These are phyloP conservation scores for Candida railenensis DNA, from an alignment of 805 yeast species.

Conservation along the genomic window DNA sequence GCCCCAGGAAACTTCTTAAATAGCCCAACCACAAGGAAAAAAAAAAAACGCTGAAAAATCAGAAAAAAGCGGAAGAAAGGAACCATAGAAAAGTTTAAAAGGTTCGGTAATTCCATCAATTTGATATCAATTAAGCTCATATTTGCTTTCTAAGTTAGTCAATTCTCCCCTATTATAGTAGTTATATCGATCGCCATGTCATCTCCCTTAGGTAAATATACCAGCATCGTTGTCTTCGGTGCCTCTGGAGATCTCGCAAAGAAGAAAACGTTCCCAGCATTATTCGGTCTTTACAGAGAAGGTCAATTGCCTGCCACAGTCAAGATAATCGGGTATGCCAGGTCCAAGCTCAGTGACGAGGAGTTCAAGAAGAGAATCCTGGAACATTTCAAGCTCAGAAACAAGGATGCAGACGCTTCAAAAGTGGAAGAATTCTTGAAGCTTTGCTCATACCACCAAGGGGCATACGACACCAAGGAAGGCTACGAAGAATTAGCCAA, in stretches of 20 bases:
- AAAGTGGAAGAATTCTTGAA: constrained; percentile 63
- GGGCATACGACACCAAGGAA: constrained; percentile 76
- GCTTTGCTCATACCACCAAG: constrained; percentile 67
- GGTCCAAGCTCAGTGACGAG: constrained; percentile 67
- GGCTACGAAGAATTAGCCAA: constrained; percentile 64
- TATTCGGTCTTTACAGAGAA: constrained; percentile 64
- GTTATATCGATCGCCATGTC: constrained; percentile 18
- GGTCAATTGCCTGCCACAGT: constrained; percentile 72
- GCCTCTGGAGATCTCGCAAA: constrained; percentile 95
- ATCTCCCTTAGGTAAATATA: constrained; percentile 57
- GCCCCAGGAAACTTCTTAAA: background rate
- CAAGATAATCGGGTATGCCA: constrained; percentile 87
- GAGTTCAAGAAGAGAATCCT: constrained; percentile 69
- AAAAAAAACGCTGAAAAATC: background rate
- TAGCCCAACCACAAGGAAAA: background rate
- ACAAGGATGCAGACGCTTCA: constrained; percentile 39
- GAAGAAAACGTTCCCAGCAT: constrained; percentile 90
- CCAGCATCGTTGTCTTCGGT: constrained; percentile 81
- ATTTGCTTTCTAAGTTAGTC: too few relatives aligned
- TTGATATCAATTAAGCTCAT: too few relatives aligned
- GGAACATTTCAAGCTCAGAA: constrained; percentile 55
- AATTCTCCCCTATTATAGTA: too few relatives aligned
- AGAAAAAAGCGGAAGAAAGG: background rate
- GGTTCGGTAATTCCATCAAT: background rate
- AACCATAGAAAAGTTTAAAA: background rate